Evolutionary conservation across 1,284 basidiomycete species (phyloP), one percentile per base, ranked within the genome.

Genomic region (Fomitiporia mediterranea): DNA sequence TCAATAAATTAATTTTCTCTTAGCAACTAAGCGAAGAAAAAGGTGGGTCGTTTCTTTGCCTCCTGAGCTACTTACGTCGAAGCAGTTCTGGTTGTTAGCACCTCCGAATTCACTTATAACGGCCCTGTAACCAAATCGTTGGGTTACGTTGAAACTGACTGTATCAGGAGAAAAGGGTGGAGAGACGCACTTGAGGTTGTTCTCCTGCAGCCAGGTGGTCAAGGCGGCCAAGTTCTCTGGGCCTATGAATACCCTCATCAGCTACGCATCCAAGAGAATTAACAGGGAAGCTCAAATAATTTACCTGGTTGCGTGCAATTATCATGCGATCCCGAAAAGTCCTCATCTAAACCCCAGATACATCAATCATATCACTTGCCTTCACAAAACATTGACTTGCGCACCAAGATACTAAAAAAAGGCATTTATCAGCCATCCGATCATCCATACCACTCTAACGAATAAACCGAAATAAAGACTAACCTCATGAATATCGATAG

Each of bases 401-500:
- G 11, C 23, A 58, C 60, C 63, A 37, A 65, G 60, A 35, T 65
- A 65, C 62, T 63, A 47, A 15, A 19, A n/a, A 15, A 3, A 19
- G 2, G 9, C 17, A 15, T 17, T n/a, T 19, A 4, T 25, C 7
- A 21, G 9, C 1, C 11, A 40, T 42, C 15, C n/a, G 23, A 3
- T 21, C 21, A 11, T 19, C 19, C 6, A 4, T 6, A n/a, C 25
- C 15, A n/a, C n/a, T 19, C 19, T 1, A 25, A 27, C 9, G 23
- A 49, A n/a, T 7, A 39, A 44, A 55, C 13, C 7, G 34, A n/a
- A 15, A 21, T 6, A 13, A 50, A 17, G 19, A 50, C 64, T 21
- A 35, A 70, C 69, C 67, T 78, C 76, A 58, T 78, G 75, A 25
- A 77, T 65, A 62, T 78, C 75, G 51, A 78, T 75, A 4, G 74